Conservation (phyloP, 2,329 filamentous ascomycete species). For the Emericellopsis atlantica region DNA sequence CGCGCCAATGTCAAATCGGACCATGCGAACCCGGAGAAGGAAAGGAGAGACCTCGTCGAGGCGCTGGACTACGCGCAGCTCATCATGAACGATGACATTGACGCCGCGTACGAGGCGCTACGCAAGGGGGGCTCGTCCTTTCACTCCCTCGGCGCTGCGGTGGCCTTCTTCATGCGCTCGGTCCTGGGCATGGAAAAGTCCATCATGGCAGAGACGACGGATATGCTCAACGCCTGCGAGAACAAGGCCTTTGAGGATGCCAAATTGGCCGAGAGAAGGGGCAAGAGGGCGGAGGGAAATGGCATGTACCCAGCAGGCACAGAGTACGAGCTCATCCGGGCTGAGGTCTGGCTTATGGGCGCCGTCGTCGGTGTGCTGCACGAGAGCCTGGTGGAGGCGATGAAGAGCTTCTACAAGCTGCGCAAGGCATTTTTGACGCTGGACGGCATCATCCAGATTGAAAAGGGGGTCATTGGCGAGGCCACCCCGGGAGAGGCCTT, state of each 20-base stretch:
- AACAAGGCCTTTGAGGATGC: slow-evolving; percentile 63
- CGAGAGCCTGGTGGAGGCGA: slow-evolving; percentile 81
- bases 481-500: slow-evolving; percentile 20
- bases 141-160: slow-evolving; percentile 70
- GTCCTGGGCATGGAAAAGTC: slow-evolving; percentile 87
- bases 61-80: slow-evolving; percentile 53
- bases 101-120: slow-evolving; percentile 64
- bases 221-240: slow-evolving; percentile 63
- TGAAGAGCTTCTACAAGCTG: slow-evolving; percentile 87
- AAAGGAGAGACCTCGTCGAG: slow-evolving; percentile 42
- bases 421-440: slow-evolving; percentile 79
- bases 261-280: slow-evolving; percentile 58
- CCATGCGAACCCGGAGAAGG: slow-evolving; percentile 20
- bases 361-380: slow-evolving; percentile 83
- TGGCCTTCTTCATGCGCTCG: slow-evolving; percentile 75
- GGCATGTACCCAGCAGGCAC: slow-evolving; percentile 67
- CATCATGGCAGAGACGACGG: slow-evolving; percentile 71
- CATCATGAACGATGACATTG: slow-evolving; percentile 85
- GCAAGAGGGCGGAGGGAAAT: slow-evolving; percentile 11
- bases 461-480: slow-evolving; percentile 35
- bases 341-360: slow-evolving; percentile 78
- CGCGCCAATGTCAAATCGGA: slow-evolving; percentile 24
- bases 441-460: slow-evolving; percentile 64
- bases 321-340: slow-evolving; percentile 75
- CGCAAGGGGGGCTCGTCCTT: slow-evolving; percentile 69